Conservation (phyloP, 2,329 filamentous ascomycete genomes). For the Colletotrichum chrysophilum region DNA sequence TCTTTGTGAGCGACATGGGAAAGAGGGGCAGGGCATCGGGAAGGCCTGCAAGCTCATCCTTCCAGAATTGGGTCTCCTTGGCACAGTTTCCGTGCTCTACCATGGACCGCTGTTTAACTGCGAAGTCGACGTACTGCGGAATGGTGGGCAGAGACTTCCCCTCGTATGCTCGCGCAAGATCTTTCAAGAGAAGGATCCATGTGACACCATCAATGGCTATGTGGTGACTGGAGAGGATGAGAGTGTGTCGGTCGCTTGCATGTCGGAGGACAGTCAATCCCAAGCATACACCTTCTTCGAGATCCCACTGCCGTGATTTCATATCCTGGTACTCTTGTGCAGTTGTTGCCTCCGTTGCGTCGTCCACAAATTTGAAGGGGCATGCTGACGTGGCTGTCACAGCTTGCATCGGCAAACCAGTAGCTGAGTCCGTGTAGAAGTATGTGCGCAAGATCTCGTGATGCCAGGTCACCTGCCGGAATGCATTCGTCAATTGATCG, state of each 20-base stretch:
- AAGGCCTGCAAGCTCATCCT: conserved; percentile 22
- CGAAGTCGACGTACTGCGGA: conserved; percentile 40
- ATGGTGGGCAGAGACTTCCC: conserved; percentile 26
- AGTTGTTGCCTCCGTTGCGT: not conserved
- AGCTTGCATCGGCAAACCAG: not conserved
- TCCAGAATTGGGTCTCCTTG: conserved; percentile 39
- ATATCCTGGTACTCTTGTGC: not conserved
- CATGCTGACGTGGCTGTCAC: not conserved
- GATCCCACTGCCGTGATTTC: not conserved
- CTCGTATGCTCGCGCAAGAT: conserved; percentile 49
- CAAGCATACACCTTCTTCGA: not conserved
- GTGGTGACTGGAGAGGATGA: conserved; percentile 52
- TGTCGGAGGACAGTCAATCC: not conserved
- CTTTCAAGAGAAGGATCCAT: conserved; percentile 44
- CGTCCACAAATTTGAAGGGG: not conserved
- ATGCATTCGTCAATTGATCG: conserved; percentile 34
- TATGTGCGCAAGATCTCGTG: conserved; percentile 40
- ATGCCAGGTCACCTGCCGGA: conserved; percentile 29
- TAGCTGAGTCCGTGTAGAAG: conserved; percentile 23
- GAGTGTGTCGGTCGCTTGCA: conserved; percentile 30
- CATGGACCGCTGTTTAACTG: conserved; percentile 32
- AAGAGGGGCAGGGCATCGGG: conserved; percentile 36
- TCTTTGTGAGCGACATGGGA: conserved; percentile 25
- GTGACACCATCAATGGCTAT: conserved; percentile 56
- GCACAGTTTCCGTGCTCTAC: conserved; percentile 31